Evolutionary conservation across 441 rosid species (phyloP), one percentile per base, ranked within the genome.

Genomic region (Codiaeum variegatum): DNA sequence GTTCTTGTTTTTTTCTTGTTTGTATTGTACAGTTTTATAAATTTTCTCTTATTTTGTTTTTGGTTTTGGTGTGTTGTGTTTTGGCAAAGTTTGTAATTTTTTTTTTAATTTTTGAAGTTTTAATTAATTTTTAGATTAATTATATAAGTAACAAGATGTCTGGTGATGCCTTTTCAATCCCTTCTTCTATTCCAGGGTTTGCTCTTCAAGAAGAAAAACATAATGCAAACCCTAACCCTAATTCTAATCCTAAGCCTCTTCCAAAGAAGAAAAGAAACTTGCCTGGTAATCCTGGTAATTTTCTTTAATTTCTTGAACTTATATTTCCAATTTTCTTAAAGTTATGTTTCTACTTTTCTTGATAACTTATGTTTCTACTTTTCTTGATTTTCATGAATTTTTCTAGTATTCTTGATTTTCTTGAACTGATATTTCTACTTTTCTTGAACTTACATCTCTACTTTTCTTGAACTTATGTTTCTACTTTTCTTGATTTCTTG

Each of bases 281-380:
- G 59, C 93, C 93, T 13, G 91, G 93, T 76, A 89, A 79, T 81
- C 91, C 90, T 64, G 93, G 93, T 84, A 76, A 77, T 19, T 11
- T 4, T 54, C 42, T 7, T n/a, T n/a, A n/a, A n/a, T n/a, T n/a
- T n/a, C n/a, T n/a, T n/a, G n/a, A n/a, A n/a, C n/a, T n/a, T n/a
- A n/a, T n/a, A n/a, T n/a, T n/a, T n/a, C n/a, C n/a, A n/a, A n/a
- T n/a, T 23, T 51, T 6, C 44, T 67, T 71, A 2, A 6, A 38
- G 9, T 38, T 38, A 36, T 38, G 10, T 38, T 38, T 36, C n/a
- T n/a, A n/a, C n/a, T n/a, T n/a, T n/a, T n/a, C 55, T 47, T 15
- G 18, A 47, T 10, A 47, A 47, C 12, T 6, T n/a, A n/a, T n/a
- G n/a, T 40, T 47, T 47, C 16, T 47, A 12, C n/a, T 47, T 47